Evolutionary conservation across 2,329 filamentous ascomycete species (phyloP).

Genomic region (Trichophyton benhamiae): DNA sequence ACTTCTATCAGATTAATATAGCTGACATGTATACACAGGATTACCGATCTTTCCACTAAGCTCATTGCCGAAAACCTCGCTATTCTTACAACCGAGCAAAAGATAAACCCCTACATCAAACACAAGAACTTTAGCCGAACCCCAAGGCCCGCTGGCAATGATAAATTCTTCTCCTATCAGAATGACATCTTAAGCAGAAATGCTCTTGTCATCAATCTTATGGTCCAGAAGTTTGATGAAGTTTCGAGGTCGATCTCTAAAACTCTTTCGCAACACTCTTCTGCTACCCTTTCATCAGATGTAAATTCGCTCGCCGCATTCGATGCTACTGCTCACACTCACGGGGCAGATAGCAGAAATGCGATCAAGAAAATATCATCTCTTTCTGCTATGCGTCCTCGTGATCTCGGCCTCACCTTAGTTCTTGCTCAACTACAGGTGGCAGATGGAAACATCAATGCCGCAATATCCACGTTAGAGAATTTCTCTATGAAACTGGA

Average conservation of each 20-base stretch:
- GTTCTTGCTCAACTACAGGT: constrained; percentile 74
- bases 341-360: constrained; percentile 50
- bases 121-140: constrained; percentile 45
- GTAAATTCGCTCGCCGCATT: constrained; percentile 49
- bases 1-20: background rate
- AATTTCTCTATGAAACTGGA: constrained; percentile 62
- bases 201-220: constrained; percentile 44
- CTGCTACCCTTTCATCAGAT: constrained; percentile 39
- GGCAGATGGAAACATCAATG: constrained; percentile 54
- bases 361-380: constrained; percentile 58
- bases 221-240: constrained; percentile 48
- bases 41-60: constrained; percentile 46
- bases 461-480: constrained; percentile 64
- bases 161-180: constrained; percentile 49
- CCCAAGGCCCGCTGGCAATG: constrained; percentile 36
- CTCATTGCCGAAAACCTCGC: constrained; percentile 50
- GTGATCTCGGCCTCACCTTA: constrained; percentile 67
- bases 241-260: constrained; percentile 45
- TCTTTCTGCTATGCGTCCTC: constrained; percentile 59
- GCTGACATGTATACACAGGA: constrained; percentile 26
- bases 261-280: constrained; percentile 36
- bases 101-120: constrained; percentile 45
- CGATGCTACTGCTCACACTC: constrained; percentile 62
- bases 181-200: constrained; percentile 43
- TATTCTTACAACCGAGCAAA: constrained; percentile 35